Base-by-base conservation (phyloP, 495 filamentous ascomycete species). In the Friedmanniomyces simplex region DNA sequence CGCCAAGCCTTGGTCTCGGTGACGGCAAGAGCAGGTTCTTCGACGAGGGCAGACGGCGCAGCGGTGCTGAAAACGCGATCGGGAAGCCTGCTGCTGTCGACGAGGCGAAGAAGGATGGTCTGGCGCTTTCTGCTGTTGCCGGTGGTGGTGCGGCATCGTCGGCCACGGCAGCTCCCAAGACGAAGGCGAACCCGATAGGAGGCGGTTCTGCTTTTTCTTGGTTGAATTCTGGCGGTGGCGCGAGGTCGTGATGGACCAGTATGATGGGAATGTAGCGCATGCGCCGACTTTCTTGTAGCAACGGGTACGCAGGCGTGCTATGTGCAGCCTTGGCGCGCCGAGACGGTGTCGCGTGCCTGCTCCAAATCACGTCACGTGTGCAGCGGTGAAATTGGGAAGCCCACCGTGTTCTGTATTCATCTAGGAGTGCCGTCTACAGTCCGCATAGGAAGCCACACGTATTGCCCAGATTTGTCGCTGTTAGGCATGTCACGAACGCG, bases 191-290 rank as follows among this genome's bases (percentile, higher is more conserved):
- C 68, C 91, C 93, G 2, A 76, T 96, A 39, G 93, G 93, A 12
- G 84, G 87, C 36, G 93, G 87, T n/a, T 91, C 89, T 24, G 93
- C 93, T 14, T 98, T 98, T 74, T 80, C 86, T n/a, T 98, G 91
- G 90, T 82, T 96, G 71, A 85, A 84, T 63, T 65, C 73, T 53
- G 68, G 64, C 12, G 57, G 57, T 12, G 22, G 49, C 13, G 28
- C n/a, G 22, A 34, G 42, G 41, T 53, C 28, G 30, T 48, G 32
- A 26, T 45, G 34, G 41, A 30, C 5, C 3, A 13, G 41, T 43
- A 43, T 4, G 5, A 43, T 4, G 14, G 41, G 28, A 10, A 32
- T 10, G 28, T 32, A 32, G 28, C 28, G 4, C 10, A 32, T 3
- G 28, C 3, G 28, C 28, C 28, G 10, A 10, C 28, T 32, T n/a